These are phyloP conservation scores for Craspedostauros australis DNA, from an alignment of 108 stramenopile species.

Conservation along the genomic window DNA sequence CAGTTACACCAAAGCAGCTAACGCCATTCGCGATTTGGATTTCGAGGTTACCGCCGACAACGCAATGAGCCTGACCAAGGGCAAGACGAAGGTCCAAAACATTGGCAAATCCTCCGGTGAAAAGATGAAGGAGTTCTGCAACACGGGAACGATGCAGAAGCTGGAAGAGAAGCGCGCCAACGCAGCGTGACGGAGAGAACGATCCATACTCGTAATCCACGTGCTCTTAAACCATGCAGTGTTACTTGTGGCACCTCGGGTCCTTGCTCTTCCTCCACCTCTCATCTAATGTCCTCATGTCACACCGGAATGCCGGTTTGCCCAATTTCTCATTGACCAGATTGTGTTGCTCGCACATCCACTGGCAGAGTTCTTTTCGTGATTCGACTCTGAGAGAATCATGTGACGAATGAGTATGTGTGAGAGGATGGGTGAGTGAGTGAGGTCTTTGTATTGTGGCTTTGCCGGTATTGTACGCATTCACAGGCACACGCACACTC, in stretches of 20 bases:
- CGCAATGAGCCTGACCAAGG: conserved; percentile 63
- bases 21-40: conserved; percentile 43
- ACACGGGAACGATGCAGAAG: conserved; percentile 68
- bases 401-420: conserved; percentile 1
- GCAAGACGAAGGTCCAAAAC: conserved; percentile 65
- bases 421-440: not conserved
- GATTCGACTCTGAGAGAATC: conserved; percentile 41
- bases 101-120: conserved; percentile 68
- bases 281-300: conserved; percentile 70
- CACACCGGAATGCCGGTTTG: conserved; percentile 65
- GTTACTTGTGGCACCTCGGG: conserved; percentile 59
- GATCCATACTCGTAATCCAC: too few species aligned
- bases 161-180: conserved; percentile 64
- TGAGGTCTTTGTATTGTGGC: not conserved
- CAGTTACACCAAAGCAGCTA: conserved; percentile 32
- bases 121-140: conserved; percentile 61
- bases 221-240: too few species aligned
- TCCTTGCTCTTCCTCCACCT: conserved; percentile 74
- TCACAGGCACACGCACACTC: too few species aligned
- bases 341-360: conserved; percentile 87
- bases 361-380: conserved; percentile 67
- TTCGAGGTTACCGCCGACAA: conserved; percentile 68
- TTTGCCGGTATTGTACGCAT: not conserved
- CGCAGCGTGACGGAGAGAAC: conserved; percentile 4
- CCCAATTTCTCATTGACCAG: conserved; percentile 75